phyloP scores from a whole-genome alignment of 179 eudicot species.

The Spergularia azorica region DNA sequence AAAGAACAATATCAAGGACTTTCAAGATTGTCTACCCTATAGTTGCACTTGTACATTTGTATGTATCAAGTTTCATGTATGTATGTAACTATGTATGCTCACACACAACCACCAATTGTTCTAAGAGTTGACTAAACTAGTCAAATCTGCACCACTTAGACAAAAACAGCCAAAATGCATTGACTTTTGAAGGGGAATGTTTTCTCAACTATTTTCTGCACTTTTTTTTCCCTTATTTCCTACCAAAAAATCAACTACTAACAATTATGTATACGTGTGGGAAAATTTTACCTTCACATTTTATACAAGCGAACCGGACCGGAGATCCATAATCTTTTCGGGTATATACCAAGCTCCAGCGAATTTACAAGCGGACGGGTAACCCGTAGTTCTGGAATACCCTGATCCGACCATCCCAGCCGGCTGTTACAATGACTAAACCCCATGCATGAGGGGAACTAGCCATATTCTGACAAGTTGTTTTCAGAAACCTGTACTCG shows the following conservation, averaged over 20 bases:
- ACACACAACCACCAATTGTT: conserved; percentile 1
- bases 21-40: background rate
- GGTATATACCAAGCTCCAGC: conserved; percentile 21
- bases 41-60: background rate
- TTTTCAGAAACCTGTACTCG: conserved; percentile 63
- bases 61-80: background rate
- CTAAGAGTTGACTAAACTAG: background rate
- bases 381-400: conserved; percentile 83
- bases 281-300: conserved; percentile 30
- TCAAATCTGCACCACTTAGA: conserved; percentile 19
- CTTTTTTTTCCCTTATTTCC: background rate
- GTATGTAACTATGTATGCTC: background rate
- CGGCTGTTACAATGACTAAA: conserved; percentile 77
- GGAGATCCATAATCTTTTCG: conserved; percentile 1
- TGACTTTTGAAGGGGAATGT: conserved; percentile 22
- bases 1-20: background rate
- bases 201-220: background rate
- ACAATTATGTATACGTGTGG: conserved; percentile 27
- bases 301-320: conserved; percentile 24
- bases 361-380: conserved; percentile 53
- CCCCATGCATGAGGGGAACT: conserved; percentile 74
- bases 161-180: conserved; percentile 18
- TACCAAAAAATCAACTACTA: conserved; percentile 24
- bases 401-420: conserved; percentile 82
- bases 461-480: conserved; percentile 52